These are phyloP conservation scores for Lecanicillium sp. DNA, from an alignment of 2,329 filamentous ascomycete species.

Conservation along the genomic window DNA sequence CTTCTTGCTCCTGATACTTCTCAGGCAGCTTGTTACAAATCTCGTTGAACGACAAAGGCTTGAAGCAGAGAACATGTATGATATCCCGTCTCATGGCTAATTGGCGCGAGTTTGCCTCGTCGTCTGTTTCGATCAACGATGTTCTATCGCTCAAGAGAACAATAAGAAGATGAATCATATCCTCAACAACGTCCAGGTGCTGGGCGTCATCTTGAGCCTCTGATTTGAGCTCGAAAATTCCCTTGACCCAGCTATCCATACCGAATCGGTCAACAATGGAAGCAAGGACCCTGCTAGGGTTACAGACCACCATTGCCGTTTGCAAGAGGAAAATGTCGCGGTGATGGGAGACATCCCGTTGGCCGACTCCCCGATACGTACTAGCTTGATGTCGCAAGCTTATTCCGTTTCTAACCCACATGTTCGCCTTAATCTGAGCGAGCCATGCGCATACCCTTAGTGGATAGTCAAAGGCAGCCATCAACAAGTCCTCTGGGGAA, in stretches of 20 bases:
- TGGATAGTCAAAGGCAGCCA: conserved; percentile 87
- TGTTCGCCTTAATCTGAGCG: conserved; percentile 93
- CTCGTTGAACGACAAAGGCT: conserved; percentile 89
- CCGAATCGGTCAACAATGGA: conserved; percentile 90
- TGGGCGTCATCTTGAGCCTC: conserved; percentile 77
- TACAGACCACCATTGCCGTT: conserved; percentile 78
- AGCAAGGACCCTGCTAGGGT: conserved; percentile 74
- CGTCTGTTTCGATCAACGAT: conserved; percentile 61
- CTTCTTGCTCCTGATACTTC: conserved; percentile 79
- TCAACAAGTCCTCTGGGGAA: conserved; percentile 67
- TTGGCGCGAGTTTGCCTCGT: conserved; percentile 56
- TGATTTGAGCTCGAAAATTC: conserved; percentile 64
- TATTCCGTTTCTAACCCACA: conserved; percentile 98
- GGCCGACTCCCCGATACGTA: conserved; percentile 81
- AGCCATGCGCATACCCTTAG: conserved; percentile 92
- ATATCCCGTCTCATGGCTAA: conserved; percentile 80
- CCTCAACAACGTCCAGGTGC: conserved; percentile 87
- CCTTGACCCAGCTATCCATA: conserved; percentile 78
- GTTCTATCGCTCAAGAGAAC: conserved; percentile 84
- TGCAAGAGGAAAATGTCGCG: conserved; percentile 92
- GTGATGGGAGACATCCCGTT: conserved; percentile 88
- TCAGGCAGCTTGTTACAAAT: conserved; percentile 80
- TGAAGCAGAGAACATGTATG: conserved; percentile 90
- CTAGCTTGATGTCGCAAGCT: conserved; percentile 91
- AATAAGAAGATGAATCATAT: conserved; percentile 90